phyloP scores from a whole-genome alignment of 2,329 filamentous ascomycete genomes.

The Trichoderma simmonsii region DNA sequence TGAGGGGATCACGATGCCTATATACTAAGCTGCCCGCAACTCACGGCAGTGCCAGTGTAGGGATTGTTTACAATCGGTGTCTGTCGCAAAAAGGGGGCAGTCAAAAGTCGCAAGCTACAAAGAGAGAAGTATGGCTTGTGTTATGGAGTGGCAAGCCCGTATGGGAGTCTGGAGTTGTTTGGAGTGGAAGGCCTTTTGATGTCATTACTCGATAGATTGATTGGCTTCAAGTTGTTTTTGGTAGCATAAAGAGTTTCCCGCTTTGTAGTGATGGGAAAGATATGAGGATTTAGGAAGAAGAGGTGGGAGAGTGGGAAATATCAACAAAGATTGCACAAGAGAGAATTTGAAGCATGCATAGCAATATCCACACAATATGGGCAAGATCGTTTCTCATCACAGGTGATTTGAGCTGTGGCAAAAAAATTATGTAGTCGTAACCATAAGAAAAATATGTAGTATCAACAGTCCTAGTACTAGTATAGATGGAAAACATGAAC shows the following conservation, averaged over 20 bases:
- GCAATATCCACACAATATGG: neutral
- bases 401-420: neutral
- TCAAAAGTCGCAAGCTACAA: neutral
- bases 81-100: neutral
- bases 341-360: conserved; percentile 19
- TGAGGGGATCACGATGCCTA: neutral
- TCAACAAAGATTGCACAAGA: conserved; percentile 1
- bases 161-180: conserved; percentile 8
- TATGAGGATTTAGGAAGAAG: neutral
- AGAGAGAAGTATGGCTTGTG: neutral
- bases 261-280: neutral
- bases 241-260: neutral
- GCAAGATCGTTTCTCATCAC: neutral
- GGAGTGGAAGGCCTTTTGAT: neutral
- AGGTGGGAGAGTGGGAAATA: neutral
- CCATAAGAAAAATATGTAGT: conserved; percentile 22
- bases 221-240: neutral
- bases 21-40: neutral
- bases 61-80: neutral
- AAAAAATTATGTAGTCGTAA: conserved; percentile 22
- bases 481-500: conserved; percentile 17
- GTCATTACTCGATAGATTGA: neutral
- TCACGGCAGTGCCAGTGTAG: neutral
- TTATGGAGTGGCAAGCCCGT: neutral
- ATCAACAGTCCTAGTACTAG: conserved; percentile 1